Evolutionary conservation across 192 early-diverging fungal species (phyloP).

Genomic region (Phlyctochytrium bullatum): DNA sequence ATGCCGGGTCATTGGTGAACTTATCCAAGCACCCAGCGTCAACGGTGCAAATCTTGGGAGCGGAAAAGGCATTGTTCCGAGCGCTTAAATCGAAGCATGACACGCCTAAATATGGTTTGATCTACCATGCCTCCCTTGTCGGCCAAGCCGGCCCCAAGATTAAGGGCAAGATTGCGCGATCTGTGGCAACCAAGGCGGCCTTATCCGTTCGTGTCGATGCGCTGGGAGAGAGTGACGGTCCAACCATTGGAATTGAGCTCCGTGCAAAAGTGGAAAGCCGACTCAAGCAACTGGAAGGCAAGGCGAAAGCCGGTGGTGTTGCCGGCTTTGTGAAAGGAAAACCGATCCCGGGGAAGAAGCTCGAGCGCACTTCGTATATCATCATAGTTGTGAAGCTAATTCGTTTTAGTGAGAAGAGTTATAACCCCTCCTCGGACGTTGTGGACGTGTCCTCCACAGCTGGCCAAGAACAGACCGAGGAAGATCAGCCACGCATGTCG

Average conservation of each 20-base stretch:
- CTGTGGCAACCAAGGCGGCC: conserved; percentile 88
- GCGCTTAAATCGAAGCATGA: conserved; percentile 95
- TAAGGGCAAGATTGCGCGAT: conserved; percentile 98
- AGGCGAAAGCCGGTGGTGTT: conserved; percentile 51
- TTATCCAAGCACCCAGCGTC: conserved; percentile 96
- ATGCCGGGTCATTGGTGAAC: conserved; percentile 95
- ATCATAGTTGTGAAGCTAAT: background rate
- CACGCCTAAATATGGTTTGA: conserved; percentile 97
- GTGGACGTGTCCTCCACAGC: conserved; percentile 36
- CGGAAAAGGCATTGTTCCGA: conserved; percentile 98
- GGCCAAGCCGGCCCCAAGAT: conserved; percentile 90
- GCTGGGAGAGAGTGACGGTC: conserved; percentile 57
- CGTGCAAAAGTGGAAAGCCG: conserved; percentile 86
- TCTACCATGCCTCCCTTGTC: conserved; percentile 96
- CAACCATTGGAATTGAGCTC: conserved; percentile 80
- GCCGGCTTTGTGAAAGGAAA: conserved; percentile 69
- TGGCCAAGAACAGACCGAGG: conserved; percentile 36
- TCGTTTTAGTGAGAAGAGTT: conserved; percentile 25
- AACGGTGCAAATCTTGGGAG: conserved; percentile 96
- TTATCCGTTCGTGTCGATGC: conserved; percentile 91
- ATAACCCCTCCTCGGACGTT: conserved; percentile 47
- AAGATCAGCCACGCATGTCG: conserved; percentile 33
- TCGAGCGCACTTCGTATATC: conserved; percentile 46
- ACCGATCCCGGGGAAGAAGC: conserved; percentile 60
- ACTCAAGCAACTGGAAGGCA: conserved; percentile 86